Percentiles rank a stretch among this genome's conserved stretches.
Evolutionary conservation across 2,329 filamentous ascomycete species (phyloP).

Genomic region (Aspergillus awamori): DNA sequence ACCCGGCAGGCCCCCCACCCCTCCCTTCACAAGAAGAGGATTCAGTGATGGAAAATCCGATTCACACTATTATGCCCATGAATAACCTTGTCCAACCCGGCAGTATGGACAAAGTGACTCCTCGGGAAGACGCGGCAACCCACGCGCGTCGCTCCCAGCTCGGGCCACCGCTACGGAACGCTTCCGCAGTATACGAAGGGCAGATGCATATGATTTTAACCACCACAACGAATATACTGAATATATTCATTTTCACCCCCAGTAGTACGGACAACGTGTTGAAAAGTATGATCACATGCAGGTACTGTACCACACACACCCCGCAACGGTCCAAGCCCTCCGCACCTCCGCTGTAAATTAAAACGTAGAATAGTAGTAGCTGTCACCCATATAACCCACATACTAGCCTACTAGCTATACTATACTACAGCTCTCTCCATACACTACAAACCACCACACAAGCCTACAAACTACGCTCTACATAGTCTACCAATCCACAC

Average conservation of each 20-base stretch:
- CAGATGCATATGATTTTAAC: neutral
- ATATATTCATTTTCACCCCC: neutral
- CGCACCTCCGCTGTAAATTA: neutral
- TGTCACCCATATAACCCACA: neutral
- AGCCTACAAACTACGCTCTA: neutral
- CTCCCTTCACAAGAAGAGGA: neutral
- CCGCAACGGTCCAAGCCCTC: slow-evolving; percentile 2
- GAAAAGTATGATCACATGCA: neutral
- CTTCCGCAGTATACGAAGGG: slow-evolving; percentile 15
- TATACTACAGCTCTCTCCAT: neutral
- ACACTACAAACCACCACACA: neutral
- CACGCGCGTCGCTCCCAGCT: slow-evolving; percentile 7
- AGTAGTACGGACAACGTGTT: neutral
- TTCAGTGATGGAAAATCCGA: neutral
- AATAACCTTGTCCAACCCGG: neutral
- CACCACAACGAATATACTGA: neutral
- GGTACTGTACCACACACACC: neutral
- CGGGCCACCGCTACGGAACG: slow-evolving; percentile 23
- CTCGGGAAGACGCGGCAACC: slow-evolving; percentile 27
- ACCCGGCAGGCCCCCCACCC: neutral
- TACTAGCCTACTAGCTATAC: neutral
- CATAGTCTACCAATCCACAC: neutral
- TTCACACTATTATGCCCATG: neutral
- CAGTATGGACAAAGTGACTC: neutral
- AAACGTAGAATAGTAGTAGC: neutral